Evolutionary conservation across 1,284 basidiomycete species (phyloP).

Genomic region (Pseudozyma sp.): DNA sequence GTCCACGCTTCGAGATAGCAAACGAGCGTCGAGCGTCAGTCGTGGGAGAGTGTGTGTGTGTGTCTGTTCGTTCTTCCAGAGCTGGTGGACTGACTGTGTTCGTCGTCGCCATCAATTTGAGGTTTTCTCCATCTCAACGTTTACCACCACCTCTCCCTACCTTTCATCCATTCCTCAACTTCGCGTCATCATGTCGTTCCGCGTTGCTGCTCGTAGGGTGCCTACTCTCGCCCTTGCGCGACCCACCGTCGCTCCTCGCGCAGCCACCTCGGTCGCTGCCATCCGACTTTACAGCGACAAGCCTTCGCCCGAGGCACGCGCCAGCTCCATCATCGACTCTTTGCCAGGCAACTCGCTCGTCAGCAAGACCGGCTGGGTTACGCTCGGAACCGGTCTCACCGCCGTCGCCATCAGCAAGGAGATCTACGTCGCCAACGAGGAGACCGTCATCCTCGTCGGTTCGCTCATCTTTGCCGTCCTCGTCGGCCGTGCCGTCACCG

Average conservation of each 20-base stretch:
- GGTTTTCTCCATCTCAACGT: background rate
- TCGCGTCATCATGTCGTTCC: conserved; percentile 47
- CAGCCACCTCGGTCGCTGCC: conserved; percentile 46
- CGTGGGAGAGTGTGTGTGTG: background rate
- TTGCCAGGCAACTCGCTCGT: conserved; percentile 91
- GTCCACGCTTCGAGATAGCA: too few species aligned
- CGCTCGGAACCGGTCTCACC: conserved; percentile 88
- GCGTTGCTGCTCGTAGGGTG: conserved; percentile 45
- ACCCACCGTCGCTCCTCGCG: conserved; percentile 39
- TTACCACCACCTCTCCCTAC: conserved; percentile 14
- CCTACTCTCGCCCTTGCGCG: conserved; percentile 52
- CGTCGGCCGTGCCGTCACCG: conserved; percentile 81
- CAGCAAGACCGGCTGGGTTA: conserved; percentile 90
- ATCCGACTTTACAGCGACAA: conserved; percentile 66
- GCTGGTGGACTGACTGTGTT: background rate
- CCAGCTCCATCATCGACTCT: conserved; percentile 88
- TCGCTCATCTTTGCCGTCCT: conserved; percentile 84
- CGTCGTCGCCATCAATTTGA: conserved; percentile 26
- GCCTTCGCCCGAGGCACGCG: conserved; percentile 81
- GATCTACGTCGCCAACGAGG: conserved; percentile 95
- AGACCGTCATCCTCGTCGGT: conserved; percentile 75
- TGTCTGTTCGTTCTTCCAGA: background rate
- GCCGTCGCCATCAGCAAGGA: conserved; percentile 97
- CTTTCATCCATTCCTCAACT: conserved; percentile 8
- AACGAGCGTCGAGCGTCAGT: background rate